A percentile compares a stretch with the other conserved stretches of the same genome.
Evolutionary conservation across 2,329 filamentous ascomycete genomes (phyloP).

Genomic region (Bipolaris oryzae): DNA sequence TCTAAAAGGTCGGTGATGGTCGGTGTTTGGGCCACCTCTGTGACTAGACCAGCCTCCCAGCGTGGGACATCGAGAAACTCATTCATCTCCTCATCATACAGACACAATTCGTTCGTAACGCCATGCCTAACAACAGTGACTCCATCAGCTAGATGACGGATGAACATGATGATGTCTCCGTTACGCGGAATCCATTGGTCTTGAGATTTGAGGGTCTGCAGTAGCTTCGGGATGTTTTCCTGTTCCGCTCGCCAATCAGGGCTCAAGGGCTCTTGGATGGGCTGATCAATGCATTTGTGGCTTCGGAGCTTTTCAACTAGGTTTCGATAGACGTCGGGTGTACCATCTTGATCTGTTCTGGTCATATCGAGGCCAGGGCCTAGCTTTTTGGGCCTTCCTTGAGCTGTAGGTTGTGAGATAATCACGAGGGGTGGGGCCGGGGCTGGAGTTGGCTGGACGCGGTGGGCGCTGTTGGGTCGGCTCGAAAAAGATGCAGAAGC

Average conservation of each 20-base stretch:
- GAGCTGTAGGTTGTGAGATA: neutral
- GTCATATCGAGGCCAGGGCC: conserved; percentile 27
- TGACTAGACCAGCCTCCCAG: conserved; percentile 65
- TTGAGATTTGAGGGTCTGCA: conserved; percentile 53
- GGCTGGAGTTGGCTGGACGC: neutral
- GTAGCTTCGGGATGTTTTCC: conserved; percentile 48
- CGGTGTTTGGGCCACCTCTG: conserved; percentile 55
- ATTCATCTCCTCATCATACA: conserved; percentile 28
- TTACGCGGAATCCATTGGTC: conserved; percentile 60
- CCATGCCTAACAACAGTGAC: conserved; percentile 42
- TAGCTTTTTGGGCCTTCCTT: conserved; percentile 28
- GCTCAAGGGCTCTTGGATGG: conserved; percentile 57
- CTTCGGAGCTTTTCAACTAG: conserved; percentile 57
- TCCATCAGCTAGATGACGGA: conserved; percentile 40
- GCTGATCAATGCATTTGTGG: conserved; percentile 50
- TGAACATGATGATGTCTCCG: conserved; percentile 64
- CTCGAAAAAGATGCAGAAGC: neutral
- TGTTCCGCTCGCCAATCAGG: conserved; percentile 64
- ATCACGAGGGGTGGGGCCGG: too few species aligned
- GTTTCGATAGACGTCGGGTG: conserved; percentile 59
- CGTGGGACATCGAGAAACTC: conserved; percentile 49
- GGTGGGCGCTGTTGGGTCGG: neutral
- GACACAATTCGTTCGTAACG: conserved; percentile 23
- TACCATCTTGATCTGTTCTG: conserved; percentile 59
- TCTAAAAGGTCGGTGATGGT: conserved; percentile 55